A percentile compares a stretch with the other conserved stretches of the same genome.
Evolutionary conservation across 805 yeast species (phyloP).

Genomic region (Hanseniaspora clermontiae): DNA sequence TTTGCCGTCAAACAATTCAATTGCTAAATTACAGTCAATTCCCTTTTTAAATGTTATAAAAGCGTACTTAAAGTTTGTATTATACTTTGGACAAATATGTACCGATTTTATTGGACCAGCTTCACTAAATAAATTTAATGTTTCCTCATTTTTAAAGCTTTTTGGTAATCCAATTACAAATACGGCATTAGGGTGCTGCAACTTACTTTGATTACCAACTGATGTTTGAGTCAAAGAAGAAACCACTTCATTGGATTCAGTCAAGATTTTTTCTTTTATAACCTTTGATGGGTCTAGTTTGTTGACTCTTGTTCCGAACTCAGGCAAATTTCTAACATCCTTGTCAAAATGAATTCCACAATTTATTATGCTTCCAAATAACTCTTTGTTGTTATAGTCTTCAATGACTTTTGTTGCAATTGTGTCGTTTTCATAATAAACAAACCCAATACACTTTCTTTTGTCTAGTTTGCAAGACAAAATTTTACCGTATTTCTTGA

Average conservation of each 20-base stretch:
- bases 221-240: not conserved
- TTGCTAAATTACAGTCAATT: conserved; percentile 28
- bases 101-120: conserved; percentile 29
- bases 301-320: conserved; percentile 23
- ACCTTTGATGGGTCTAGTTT: conserved; percentile 18
- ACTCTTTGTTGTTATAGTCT: conserved; percentile 21
- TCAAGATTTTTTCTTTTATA: conserved; percentile 16
- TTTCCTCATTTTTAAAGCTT: conserved; percentile 23
- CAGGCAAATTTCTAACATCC: conserved; percentile 25
- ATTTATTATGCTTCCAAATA: conserved; percentile 26
- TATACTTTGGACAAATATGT: conserved; percentile 23
- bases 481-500: conserved; percentile 36
- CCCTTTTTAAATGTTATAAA: conserved; percentile 33
- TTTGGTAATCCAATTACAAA: conserved; percentile 28
- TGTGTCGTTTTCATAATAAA: conserved; percentile 27
- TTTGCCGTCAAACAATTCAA: conserved; percentile 25
- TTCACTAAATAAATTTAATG: conserved; percentile 23
- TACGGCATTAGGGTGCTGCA: conserved; percentile 26
- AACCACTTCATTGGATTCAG: conserved; percentile 15
- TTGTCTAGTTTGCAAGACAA: conserved; percentile 32
- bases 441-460: conserved; percentile 31
- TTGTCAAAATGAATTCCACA: conserved; percentile 34
- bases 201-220: conserved; percentile 1
- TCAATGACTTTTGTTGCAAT: conserved; percentile 29
- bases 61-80: conserved; percentile 27